Conservation (phyloP, 257 asterid species). For the Apocynum venetum region DNA sequence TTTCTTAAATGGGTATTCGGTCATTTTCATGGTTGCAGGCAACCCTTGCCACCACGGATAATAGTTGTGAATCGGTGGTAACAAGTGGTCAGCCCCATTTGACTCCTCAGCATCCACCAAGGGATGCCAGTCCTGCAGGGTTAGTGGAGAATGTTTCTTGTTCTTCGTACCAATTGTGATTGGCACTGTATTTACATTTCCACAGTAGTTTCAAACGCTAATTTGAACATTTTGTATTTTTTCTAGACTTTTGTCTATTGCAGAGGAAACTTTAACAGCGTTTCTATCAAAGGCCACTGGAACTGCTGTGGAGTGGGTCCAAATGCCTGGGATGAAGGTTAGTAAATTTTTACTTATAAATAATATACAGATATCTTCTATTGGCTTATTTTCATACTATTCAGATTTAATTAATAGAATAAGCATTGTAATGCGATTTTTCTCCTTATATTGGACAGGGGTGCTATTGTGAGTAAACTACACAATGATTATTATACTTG, state of each 20-base stretch:
- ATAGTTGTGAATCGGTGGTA: constrained; percentile 94
- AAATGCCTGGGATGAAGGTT: constrained; percentile 99
- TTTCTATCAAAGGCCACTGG: constrained; percentile 99
- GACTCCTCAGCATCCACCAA: constrained; percentile 91
- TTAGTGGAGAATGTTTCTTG: constrained; percentile 36
- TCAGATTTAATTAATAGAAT: background rate
- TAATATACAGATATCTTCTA: background rate
- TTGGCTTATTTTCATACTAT: background rate
- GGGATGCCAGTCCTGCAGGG: constrained; percentile 99
- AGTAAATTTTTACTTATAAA: background rate
- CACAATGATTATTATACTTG: no score
- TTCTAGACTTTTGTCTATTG: constrained; percentile 88
- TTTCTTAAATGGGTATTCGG: background rate
- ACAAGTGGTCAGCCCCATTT: constrained; percentile 90
- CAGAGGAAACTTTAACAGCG: constrained; percentile 99
- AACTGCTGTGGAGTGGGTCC: constrained; percentile 99
- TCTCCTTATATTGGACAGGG: background rate
- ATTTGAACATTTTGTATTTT: constrained; percentile 22
- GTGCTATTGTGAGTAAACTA: background rate
- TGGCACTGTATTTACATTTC: background rate
- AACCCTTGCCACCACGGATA: constrained; percentile 78
- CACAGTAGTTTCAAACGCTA: constrained; percentile 2
- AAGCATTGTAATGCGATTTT: background rate
- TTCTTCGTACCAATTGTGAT: background rate
- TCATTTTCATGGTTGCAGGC: constrained; percentile 40